Evolutionary conservation across 2,329 filamentous ascomycete species (phyloP).

Genomic region (Trichoderma harzianum): DNA sequence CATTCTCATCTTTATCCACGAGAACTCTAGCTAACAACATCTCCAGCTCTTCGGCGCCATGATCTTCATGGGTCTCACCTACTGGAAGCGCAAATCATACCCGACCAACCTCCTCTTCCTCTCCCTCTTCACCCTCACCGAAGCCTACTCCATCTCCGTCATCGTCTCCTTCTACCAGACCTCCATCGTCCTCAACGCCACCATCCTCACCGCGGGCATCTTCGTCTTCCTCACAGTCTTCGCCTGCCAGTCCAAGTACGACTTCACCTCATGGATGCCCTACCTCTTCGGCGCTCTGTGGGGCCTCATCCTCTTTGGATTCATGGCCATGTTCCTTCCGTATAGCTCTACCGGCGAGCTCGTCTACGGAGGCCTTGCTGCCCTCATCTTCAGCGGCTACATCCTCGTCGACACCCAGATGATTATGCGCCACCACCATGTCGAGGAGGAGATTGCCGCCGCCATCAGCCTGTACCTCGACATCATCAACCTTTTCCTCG

Average conservation of each 20-base stretch:
- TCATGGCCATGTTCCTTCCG: conserved; percentile 88
- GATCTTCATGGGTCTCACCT: conserved; percentile 81
- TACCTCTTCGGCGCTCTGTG: conserved; percentile 90
- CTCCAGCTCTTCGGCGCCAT: conserved; percentile 71
- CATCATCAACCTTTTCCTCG: conserved; percentile 94
- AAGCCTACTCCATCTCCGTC: conserved; percentile 91
- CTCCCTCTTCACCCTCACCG: conserved; percentile 80
- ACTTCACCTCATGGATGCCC: conserved; percentile 96
- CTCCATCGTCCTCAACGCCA: conserved; percentile 81
- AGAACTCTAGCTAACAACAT: conserved; percentile 24
- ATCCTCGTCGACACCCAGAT: conserved; percentile 96
- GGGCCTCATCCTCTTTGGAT: conserved; percentile 87
- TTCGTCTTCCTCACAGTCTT: conserved; percentile 80
- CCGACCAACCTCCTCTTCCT: conserved; percentile 94
- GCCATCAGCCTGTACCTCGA: conserved; percentile 94
- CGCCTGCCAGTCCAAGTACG: conserved; percentile 96
- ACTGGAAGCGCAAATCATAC: conserved; percentile 94
- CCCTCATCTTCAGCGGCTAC: conserved; percentile 89
- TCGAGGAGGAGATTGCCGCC: conserved; percentile 96
- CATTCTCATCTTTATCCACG: neutral
- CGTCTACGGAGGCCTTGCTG: conserved; percentile 75
- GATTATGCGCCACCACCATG: conserved; percentile 91
- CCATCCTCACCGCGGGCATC: conserved; percentile 80
- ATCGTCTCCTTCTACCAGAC: conserved; percentile 88
- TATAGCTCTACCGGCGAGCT: conserved; percentile 78